Conservation (phyloP, 345 rosid genomes). For the Xanthoceras sorbifolium region DNA sequence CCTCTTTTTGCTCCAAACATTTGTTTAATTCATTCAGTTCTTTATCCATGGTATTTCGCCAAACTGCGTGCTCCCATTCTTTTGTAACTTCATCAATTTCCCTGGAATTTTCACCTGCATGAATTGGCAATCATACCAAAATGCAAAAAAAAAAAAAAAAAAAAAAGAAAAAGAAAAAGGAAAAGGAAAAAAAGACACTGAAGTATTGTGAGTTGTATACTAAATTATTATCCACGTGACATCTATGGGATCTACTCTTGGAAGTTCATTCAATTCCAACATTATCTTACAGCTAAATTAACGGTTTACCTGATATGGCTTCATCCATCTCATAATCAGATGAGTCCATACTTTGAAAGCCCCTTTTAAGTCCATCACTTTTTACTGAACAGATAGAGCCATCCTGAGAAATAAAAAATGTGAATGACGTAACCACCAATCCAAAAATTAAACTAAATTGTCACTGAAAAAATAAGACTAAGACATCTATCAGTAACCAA, state of each 20-base stretch:
- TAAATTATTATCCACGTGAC: not conserved
- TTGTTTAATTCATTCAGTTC: slow-evolving; percentile 80
- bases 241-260: not conserved
- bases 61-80: slow-evolving; percentile 89
- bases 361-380: slow-evolving; percentile 56
- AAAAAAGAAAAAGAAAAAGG: too few species aligned
- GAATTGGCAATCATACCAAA: slow-evolving; percentile 9
- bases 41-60: slow-evolving; percentile 76
- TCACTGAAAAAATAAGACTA: not conserved
- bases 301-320: slow-evolving; percentile 40
- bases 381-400: slow-evolving; percentile 26
- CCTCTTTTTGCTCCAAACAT: slow-evolving; percentile 96
- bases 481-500: too few species aligned
- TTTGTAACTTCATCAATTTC: slow-evolving; percentile 80
- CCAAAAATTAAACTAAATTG: not conserved
- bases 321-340: slow-evolving; percentile 78
- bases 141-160: too few species aligned
- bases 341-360: slow-evolving; percentile 50
- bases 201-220: too few species aligned
- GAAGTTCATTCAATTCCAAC: slow-evolving; percentile 2
- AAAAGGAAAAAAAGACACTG: too few species aligned
- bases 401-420: slow-evolving; percentile 36
- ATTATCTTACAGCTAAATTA: not conserved
- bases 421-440: not conserved
- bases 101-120: slow-evolving; percentile 53